Conservation (phyloP, 345 rosid species). For the Hibiscus tridactylites region DNA sequence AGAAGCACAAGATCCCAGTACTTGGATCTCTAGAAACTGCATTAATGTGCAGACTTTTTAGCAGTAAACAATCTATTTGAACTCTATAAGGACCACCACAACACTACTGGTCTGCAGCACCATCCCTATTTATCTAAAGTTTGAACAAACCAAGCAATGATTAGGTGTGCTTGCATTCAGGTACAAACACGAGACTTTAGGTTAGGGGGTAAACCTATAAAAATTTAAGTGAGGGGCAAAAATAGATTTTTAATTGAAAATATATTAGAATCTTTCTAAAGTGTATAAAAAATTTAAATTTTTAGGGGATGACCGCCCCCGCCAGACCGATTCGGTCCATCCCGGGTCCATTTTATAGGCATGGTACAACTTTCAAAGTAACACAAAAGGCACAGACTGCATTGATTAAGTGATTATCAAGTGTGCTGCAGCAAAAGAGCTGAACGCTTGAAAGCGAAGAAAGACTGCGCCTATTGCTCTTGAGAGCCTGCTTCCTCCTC, state of each 20-base stretch:
- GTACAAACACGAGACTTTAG: no score
- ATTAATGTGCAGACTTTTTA: neutral
- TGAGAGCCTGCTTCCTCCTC: neutral
- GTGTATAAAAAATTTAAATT: no score
- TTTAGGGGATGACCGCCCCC: no score
- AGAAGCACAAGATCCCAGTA: slow-evolving; percentile 3
- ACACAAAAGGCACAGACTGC: neutral
- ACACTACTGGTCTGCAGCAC: no score
- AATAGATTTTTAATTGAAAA: no score
- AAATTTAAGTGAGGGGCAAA: no score
- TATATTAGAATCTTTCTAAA: no score
- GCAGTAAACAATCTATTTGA: neutral
- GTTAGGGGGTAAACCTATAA: no score
- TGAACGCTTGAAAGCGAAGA: slow-evolving; percentile 4
- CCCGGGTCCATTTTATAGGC: neutral
- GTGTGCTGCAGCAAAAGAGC: neutral
- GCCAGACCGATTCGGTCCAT: no score
- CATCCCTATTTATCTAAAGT: neutral
- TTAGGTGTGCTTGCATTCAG: neutral
- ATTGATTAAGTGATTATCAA: neutral
- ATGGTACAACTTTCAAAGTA: neutral
- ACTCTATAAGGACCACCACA: neutral
- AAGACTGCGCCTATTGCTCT: neutral
- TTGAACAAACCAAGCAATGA: neutral
- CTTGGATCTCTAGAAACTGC: neutral